A percentile compares a stretch with the other conserved stretches of the same genome.
Conservation (phyloP, 106 monocot species). For the Iris macrosiphon region DNA sequence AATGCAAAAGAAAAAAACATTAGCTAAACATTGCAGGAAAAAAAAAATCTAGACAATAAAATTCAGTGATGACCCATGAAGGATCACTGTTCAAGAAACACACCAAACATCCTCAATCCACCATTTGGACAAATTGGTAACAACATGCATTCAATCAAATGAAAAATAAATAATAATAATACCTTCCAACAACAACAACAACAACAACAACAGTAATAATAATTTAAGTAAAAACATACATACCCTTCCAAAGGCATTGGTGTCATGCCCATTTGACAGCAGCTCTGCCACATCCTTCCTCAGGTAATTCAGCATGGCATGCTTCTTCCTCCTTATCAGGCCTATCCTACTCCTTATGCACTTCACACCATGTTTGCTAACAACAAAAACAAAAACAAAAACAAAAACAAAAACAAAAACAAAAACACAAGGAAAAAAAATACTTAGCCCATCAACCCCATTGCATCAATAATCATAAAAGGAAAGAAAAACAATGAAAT, state of each 20-base stretch:
- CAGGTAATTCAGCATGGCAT: conserved; percentile 51
- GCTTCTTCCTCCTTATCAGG: conserved; percentile 58
- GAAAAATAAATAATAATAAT: not conserved
- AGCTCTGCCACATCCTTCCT: conserved; percentile 83
- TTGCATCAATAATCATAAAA: no score
- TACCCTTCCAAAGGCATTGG: conserved; percentile 69
- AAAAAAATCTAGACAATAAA: no score
- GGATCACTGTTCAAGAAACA: no score
- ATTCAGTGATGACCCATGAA: no score
- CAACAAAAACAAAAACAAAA: not conserved
- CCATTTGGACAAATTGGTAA: no score
- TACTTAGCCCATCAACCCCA: not conserved
- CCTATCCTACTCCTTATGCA: conserved; percentile 45
- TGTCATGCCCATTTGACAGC: conserved; percentile 36
- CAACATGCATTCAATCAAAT: no score
- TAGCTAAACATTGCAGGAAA: no score
- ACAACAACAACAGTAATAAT: no score
- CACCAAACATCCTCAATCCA: no score
- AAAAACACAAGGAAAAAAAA: no score
- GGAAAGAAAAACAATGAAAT: not conserved
- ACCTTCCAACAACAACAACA: no score
- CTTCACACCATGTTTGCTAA: conserved; percentile 76
- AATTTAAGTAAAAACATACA: not conserved
- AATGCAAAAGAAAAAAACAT: no score
- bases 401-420: not conserved